phyloP scores from a whole-genome alignment of 139 green algal species.

The Chlorella ohadii region DNA sequence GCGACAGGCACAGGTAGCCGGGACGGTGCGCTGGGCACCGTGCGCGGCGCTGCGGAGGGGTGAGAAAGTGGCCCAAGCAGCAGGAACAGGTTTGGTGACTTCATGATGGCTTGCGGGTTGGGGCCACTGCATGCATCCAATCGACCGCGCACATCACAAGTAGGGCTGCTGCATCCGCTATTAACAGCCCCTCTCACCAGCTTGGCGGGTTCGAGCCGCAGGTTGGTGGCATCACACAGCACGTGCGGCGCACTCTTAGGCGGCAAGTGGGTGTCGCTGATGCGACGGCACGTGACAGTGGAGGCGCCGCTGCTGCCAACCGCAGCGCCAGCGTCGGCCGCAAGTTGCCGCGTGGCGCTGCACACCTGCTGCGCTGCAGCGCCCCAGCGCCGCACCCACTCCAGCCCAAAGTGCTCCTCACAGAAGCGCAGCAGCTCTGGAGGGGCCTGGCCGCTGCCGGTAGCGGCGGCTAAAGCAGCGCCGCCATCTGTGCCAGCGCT shows the following conservation, averaged over 20 bases:
- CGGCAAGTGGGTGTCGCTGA: conserved; percentile 46
- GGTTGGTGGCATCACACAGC: conserved; percentile 44
- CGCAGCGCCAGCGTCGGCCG: neutral
- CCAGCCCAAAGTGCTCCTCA: conserved; percentile 43
- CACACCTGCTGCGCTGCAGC: conserved; percentile 26
- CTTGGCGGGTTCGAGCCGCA: conserved; percentile 37
- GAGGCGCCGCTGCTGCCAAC: neutral
- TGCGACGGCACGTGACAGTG: neutral
- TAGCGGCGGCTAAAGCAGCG: too few relatives aligned
- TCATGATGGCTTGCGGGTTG: neutral
- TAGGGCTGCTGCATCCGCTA: neutral
- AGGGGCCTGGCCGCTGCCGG: neutral
- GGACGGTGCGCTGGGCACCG: conserved; percentile 38
- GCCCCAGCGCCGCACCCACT: conserved; percentile 42
- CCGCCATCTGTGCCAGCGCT: too few relatives aligned
- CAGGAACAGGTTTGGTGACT: neutral
- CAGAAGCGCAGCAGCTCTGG: conserved; percentile 27
- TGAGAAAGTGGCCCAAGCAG: too few relatives aligned
- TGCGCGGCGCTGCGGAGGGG: conserved; percentile 17
- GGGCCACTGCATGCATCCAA: neutral
- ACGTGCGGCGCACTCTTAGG: conserved; percentile 37
- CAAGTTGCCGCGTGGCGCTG: neutral
- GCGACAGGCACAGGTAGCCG: conserved; percentile 29
- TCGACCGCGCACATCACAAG: neutral
- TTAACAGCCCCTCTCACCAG: neutral